Evolutionary conservation across 495 filamentous ascomycete species (phyloP), one percentile per base, ranked within the genome.

Genomic region (Podospora anserina): DNA sequence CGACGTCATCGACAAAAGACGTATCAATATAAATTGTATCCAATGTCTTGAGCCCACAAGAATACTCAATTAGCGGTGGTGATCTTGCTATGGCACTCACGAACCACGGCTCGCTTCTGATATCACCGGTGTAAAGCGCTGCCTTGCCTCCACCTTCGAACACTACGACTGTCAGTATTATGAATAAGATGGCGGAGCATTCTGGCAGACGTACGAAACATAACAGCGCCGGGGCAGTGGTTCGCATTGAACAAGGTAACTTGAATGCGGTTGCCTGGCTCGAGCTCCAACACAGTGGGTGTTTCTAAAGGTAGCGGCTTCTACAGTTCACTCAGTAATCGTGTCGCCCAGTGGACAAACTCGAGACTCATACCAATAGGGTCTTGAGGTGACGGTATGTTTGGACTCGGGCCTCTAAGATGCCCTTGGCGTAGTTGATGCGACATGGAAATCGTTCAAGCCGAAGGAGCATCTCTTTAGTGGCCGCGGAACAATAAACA

Each of bases 181-280:
- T 11, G 16, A 2, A 18, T 16, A 32, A 11, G 32, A 13, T 27
- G 27, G 19, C 16, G 7, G 4, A 61, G 13, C 26, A 27, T 5
- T 15, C 13, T 18, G 23, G 1, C 15, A 18, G 15, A 61, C 59
- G 5, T 27, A 86, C 84, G 68, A 74, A 97, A 97, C 92, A 97
- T 97, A 30, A 97, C 93, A 23, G 93, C 89, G 3, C 94, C 94
- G 20, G 89, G 82, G 75, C 94, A 98, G 73, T 97, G 94, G 74
- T 98, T 97, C 7, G 94, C 94, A 81, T 97, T 89, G 44, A 97
- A 86, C 0, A 97, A 83, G 2, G 94, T 97, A 44, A 96, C 91
- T 63, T 88, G 87, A 60, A 97, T 89, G 13, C 79, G 78, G 64
- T 85, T 85, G 5, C 84, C 84, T 0, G 88, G 91, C 3, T 84